Conservation (phyloP, 345 rosid species). For the Anastatica hierochuntica region DNA sequence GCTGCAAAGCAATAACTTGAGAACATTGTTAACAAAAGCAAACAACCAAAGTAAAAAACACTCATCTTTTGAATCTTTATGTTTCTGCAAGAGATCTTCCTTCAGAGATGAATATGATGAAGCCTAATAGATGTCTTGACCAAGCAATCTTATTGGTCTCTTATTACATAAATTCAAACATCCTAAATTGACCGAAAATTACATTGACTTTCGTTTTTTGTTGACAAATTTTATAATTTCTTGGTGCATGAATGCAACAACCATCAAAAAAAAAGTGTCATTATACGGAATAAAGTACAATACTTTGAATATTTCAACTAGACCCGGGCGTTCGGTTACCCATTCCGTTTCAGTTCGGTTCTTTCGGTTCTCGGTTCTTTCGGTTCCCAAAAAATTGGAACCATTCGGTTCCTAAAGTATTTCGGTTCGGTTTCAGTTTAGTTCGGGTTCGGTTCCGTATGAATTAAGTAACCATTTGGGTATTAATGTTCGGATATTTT, state of each 20-base stretch:
- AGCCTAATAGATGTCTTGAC: not conserved
- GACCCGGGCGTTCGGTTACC: no score
- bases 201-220: not conserved
- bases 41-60: not conserved
- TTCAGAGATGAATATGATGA: not conserved
- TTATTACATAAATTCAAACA: not conserved
- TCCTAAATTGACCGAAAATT: not conserved
- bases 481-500: no score
- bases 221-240: not conserved
- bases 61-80: not conserved
- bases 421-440: no score
- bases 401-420: no score
- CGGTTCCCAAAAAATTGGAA: no score
- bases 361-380: no score
- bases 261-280: not conserved
- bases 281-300: not conserved
- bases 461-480: no score
- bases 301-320: not conserved
- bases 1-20: not conserved
- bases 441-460: no score
- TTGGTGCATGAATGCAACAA: no score
- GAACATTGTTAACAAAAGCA: not conserved
- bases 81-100: not conserved
- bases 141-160: not conserved
- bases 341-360: no score